Base-by-base conservation (phyloP, 108 stramenopile species). In the Cyclostephanos tholiformis region DNA sequence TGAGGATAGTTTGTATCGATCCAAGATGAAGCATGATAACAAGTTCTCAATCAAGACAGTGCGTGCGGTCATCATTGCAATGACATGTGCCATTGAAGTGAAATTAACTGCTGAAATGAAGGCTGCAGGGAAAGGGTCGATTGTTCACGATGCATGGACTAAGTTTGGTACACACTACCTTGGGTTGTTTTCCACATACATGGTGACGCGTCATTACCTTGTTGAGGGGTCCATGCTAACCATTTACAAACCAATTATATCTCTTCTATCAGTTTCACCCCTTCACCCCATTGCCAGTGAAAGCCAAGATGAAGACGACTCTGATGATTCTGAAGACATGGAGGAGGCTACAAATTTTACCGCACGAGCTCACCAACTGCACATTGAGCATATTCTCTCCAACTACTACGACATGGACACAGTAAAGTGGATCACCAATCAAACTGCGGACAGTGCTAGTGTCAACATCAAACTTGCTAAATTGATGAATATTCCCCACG, bases 81-180 rank as follows among this genome's bases (percentile, higher is more conserved):
- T 70, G 56, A 70, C 53, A 5, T 2, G 9, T 57, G 20, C 2
- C 2, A 38, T 70, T 4, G 69, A 70, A 59, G 22, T 39, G 7
- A 59, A 23, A 12, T 35, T 70, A 14, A 1, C 69, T 4, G 29
- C 30, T 35, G 69, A 70, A 36, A 56, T 70, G 53, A 58, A 58
- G 12, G 56, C 2, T 38, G 69, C 55, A 12, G 57, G 57, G 10
- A 27, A 22, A 35, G 69, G 69, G 36, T 30, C 56, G 17, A 56
- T 70, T 35, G 55, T 70, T n/a, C 56, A 70, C 20, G 69, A 70
- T 70, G 69, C 36, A 32, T 70, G 69, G 69, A 70, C 30, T 5
- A 59, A 58, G 49, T n/a, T 6, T 25, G 69, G 69, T 6, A 41
- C 38, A 6, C 69, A 70, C 39, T 70, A 70, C 39, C 19, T 64